phyloP scores from a whole-genome alignment of 352 stramenopile species.

The Phytophthora pseudosyringae region DNA sequence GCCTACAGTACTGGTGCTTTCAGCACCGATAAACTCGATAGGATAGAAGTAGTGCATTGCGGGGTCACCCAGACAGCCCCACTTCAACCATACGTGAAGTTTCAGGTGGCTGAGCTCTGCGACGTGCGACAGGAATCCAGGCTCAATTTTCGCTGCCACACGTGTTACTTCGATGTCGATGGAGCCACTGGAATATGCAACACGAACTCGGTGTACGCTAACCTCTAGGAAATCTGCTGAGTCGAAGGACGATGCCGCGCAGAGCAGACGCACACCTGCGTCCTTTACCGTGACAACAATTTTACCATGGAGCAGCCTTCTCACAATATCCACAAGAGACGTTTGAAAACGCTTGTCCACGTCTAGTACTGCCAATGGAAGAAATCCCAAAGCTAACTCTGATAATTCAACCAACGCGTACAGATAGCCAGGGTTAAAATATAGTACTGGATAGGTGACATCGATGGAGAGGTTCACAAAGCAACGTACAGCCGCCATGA shows the following conservation, averaged over 20 bases:
- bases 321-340: conserved; percentile 58
- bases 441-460: conserved; percentile 43
- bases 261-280: conserved; percentile 53
- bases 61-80: conserved; percentile 35
- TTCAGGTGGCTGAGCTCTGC: conserved; percentile 62
- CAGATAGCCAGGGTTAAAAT: conserved; percentile 64
- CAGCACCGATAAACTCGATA: conserved; percentile 37
- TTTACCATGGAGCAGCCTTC: conserved; percentile 67
- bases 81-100: conserved; percentile 58
- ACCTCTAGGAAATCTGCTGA: conserved; percentile 63
- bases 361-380: conserved; percentile 53
- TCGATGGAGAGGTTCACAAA: conserved; percentile 52
- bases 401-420: conserved; percentile 61
- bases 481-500: conserved; percentile 41
- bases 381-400: conserved; percentile 29
- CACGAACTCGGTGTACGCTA: conserved; percentile 37
- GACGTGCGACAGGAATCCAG: conserved; percentile 63
- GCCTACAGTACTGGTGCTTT: conserved; percentile 11
- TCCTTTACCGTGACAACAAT: conserved; percentile 44
- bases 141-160: conserved; percentile 71
- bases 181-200: conserved; percentile 41
- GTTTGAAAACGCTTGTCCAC: conserved; percentile 50
- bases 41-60: conserved; percentile 59
- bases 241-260: conserved; percentile 54
- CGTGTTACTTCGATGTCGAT: conserved; percentile 52